A percentile compares a stretch with the other conserved stretches of the same genome.
These are phyloP conservation scores for Trichoderma sp. DNA, from an alignment of 2,329 filamentous ascomycete genomes.

Conservation along the genomic window DNA sequence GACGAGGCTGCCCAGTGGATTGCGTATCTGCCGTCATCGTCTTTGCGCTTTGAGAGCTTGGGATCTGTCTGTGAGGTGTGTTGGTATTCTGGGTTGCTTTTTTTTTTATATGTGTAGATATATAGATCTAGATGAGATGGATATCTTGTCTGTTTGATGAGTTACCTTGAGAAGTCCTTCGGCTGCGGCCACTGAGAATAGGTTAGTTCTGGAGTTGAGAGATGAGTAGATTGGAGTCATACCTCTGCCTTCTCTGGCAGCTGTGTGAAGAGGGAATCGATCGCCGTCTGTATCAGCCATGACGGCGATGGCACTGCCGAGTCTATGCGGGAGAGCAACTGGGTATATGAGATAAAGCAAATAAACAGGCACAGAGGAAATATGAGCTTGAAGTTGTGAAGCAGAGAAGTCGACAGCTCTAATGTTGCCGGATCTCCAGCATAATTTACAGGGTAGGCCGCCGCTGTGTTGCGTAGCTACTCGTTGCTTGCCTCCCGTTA, in stretches of 20 bases:
- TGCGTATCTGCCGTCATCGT: conserved; percentile 84
- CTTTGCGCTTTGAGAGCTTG: conserved; percentile 67
- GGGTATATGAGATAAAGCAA: neutral
- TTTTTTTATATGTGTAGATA: neutral
- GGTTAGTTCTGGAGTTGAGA: neutral
- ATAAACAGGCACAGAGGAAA: neutral
- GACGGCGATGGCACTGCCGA: neutral
- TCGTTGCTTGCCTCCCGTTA: neutral
- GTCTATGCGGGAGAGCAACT: neutral
- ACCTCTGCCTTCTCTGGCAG: conserved; percentile 82
- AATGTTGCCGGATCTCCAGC: neutral
- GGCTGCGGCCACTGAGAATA: conserved; percentile 57
- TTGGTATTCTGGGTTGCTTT: neutral
- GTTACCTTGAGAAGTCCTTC: conserved; percentile 54
- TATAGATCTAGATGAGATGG: neutral
- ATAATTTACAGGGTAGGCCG: neutral
- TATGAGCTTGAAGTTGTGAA: neutral
- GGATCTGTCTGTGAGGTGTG: conserved; percentile 62
- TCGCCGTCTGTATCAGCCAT: conserved; percentile 42
- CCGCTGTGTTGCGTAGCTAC: conserved; percentile 5
- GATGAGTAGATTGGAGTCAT: conserved; percentile 23
- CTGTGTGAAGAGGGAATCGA: conserved; percentile 83
- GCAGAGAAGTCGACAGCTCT: neutral
- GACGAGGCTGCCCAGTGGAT: conserved; percentile 93
- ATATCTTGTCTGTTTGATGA: neutral